Conservation (phyloP, 768 basidiomycete genomes). For the Amanita phalloides region DNA sequence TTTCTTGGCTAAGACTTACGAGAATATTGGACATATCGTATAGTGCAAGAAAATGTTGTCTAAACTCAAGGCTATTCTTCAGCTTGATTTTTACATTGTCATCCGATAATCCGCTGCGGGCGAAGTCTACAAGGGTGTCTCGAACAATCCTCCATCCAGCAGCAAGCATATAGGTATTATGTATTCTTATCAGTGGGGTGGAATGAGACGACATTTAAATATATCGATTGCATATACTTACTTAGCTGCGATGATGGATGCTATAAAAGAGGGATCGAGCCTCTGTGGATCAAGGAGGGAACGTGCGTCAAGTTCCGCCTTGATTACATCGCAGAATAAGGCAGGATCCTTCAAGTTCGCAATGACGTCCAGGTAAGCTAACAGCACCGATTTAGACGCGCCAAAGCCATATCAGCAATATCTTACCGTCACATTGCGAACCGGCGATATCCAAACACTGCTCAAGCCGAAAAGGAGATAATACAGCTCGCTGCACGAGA, state of each 20-base stretch:
- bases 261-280: constrained; percentile 39
- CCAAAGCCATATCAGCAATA: background rate
- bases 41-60: constrained; percentile 50
- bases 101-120: constrained; percentile 45
- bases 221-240: constrained; percentile 15
- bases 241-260: constrained; percentile 51
- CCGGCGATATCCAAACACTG: constrained; percentile 58
- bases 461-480: constrained; percentile 55
- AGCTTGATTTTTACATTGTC: constrained; percentile 39
- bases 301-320: constrained; percentile 45
- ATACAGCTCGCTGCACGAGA: constrained; percentile 48
- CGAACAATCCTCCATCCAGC: constrained; percentile 72
- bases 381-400: constrained; percentile 7
- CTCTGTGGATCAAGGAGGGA: constrained; percentile 21
- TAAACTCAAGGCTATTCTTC: constrained; percentile 35
- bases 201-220: background rate
- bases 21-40: constrained; percentile 54
- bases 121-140: constrained; percentile 43
- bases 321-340: constrained; percentile 47
- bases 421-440: constrained; percentile 60
- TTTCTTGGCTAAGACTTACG: constrained; percentile 49
- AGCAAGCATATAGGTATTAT: constrained; percentile 77
- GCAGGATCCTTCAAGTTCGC: constrained; percentile 54
- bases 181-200: constrained; percentile 37
- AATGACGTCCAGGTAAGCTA: constrained; percentile 65